phyloP scores from a whole-genome alignment of 208 protist genomes.

The Leishmania braziliensis region DNA sequence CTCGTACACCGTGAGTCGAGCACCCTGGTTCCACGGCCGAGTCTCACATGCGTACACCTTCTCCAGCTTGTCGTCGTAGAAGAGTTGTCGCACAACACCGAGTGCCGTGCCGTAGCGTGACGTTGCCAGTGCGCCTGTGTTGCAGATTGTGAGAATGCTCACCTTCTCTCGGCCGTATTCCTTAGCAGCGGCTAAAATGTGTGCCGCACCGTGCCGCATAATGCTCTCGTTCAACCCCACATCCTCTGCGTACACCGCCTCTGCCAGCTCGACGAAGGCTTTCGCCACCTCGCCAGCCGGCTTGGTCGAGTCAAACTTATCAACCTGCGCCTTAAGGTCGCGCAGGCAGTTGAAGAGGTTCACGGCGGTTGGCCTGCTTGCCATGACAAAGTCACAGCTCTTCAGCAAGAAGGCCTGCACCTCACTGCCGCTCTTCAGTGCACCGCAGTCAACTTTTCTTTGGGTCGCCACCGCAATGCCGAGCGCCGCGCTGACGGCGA shows the following conservation, averaged over 20 bases:
- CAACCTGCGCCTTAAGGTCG: conserved; percentile 59
- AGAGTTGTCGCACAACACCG: conserved; percentile 91
- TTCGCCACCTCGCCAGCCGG: conserved; percentile 46
- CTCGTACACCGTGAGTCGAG: conserved; percentile 95
- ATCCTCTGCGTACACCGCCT: conserved; percentile 89
- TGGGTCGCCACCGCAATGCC: conserved; percentile 87
- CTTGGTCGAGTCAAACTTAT: conserved; percentile 15
- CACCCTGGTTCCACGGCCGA: conserved; percentile 95
- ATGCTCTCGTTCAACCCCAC: conserved; percentile 92
- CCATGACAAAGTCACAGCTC: conserved; percentile 90
- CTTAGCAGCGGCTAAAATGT: conserved; percentile 66
- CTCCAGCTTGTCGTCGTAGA: conserved; percentile 78
- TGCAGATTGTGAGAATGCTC: conserved; percentile 94
- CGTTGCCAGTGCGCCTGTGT: conserved; percentile 94
- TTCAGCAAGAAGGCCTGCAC: conserved; percentile 58
- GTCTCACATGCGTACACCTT: conserved; percentile 95
- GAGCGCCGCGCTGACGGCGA: conserved; percentile 94
- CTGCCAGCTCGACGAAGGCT: conserved; percentile 70
- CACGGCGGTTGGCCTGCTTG: conserved; percentile 95
- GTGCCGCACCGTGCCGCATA: conserved; percentile 80
- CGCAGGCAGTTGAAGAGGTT: conserved; percentile 94
- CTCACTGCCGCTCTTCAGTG: conserved; percentile 34
- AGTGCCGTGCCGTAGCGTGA: conserved; percentile 94
- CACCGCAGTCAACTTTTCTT: conserved; percentile 33
- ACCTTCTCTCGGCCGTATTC: conserved; percentile 35